A percentile compares a stretch with the other conserved stretches of the same genome.
phyloP scores from a whole-genome alignment of 176 grass and related monocot species.

The Pharus latifolius region DNA sequence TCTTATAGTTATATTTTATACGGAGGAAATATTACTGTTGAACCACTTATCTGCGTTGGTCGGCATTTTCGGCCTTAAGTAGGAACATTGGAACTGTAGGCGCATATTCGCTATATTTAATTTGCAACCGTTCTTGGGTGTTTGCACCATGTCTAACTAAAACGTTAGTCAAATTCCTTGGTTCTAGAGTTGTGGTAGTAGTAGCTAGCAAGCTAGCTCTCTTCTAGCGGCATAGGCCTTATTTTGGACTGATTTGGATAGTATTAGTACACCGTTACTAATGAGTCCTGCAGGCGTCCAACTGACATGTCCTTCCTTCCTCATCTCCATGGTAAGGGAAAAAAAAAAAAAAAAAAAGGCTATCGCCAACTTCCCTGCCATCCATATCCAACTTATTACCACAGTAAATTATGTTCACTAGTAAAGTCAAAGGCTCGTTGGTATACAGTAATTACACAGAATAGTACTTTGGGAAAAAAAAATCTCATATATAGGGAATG shows the following conservation, averaged over 20 bases:
- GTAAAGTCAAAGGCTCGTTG: too few relatives aligned
- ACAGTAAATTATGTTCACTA: too few relatives aligned
- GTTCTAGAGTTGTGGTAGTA: not conserved
- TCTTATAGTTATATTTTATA: too few relatives aligned
- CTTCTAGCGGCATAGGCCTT: not conserved
- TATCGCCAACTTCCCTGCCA: not conserved
- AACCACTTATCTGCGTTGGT: too few relatives aligned
- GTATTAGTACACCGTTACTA: not conserved
- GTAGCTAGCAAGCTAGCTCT: not conserved
- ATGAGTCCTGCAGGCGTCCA: not conserved
- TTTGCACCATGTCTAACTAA: not conserved
- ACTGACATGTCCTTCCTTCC: not conserved
- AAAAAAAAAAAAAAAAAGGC: not conserved
- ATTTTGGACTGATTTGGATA: not conserved
- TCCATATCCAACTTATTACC: too few relatives aligned
- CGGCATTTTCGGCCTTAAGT: not conserved
- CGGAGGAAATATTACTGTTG: too few relatives aligned
- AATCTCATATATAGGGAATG: too few relatives aligned
- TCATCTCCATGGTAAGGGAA: not conserved
- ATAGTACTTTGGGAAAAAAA: too few relatives aligned
- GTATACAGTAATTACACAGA: too few relatives aligned
- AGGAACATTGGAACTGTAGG: not conserved
- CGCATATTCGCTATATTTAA: not conserved
- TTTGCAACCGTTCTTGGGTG: not conserved
- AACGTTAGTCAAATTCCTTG: constrained; percentile 17